These are phyloP conservation scores for Aphanomyces astaci DNA, from an alignment of 352 stramenopile species.

Conservation along the genomic window DNA sequence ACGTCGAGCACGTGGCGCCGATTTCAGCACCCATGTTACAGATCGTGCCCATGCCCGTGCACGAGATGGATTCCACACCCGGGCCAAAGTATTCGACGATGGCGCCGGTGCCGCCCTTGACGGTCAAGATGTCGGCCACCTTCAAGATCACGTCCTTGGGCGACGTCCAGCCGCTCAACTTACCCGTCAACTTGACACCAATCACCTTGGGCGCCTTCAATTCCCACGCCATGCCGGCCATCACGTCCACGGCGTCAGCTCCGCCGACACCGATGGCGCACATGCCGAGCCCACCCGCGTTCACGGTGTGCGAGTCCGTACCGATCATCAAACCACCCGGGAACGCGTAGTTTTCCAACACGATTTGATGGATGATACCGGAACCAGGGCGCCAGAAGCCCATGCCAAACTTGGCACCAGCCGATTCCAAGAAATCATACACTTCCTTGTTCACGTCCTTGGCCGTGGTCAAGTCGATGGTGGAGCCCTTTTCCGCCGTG, in stretches of 20 bases:
- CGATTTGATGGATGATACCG: constrained; percentile 93
- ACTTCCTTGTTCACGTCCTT: constrained; percentile 89
- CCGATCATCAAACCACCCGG: constrained; percentile 92
- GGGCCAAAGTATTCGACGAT: constrained; percentile 92
- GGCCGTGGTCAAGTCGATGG: constrained; percentile 77
- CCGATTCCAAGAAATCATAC: constrained; percentile 89
- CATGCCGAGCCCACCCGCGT: constrained; percentile 90
- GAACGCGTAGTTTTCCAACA: constrained; percentile 94
- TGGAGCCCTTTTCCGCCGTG: constrained; percentile 87
- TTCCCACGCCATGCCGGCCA: constrained; percentile 92
- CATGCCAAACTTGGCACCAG: constrained; percentile 90
- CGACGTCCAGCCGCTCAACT: constrained; percentile 89
- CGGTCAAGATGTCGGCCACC: constrained; percentile 89
- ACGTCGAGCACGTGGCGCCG: constrained; percentile 89
- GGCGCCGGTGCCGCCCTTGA: constrained; percentile 89
- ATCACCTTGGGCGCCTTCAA: constrained; percentile 94
- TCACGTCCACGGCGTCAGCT: constrained; percentile 89
- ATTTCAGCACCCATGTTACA: constrained; percentile 95
- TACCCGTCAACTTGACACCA: constrained; percentile 89
- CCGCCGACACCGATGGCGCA: constrained; percentile 89
- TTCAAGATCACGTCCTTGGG: constrained; percentile 94
- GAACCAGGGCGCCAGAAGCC: constrained; percentile 91
- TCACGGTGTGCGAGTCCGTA: constrained; percentile 92
- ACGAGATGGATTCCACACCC: constrained; percentile 90
- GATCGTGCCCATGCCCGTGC: constrained; percentile 92